Evolutionary conservation across 2,329 filamentous ascomycete species (phyloP), one percentile per base, ranked within the genome.

Genomic region (Peltaster fructicola): DNA sequence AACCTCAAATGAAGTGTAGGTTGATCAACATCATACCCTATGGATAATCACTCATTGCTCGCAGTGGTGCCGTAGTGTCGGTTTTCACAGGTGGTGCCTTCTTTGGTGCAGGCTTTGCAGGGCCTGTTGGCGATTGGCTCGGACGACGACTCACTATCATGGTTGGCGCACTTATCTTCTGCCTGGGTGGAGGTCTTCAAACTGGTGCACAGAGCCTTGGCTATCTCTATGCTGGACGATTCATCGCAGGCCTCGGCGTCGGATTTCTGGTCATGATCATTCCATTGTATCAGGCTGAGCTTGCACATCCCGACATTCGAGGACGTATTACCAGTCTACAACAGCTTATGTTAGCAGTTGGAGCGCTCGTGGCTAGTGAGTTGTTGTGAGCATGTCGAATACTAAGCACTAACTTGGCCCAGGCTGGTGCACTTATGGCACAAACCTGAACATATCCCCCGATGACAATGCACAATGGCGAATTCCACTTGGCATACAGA

Each of bases 291-390:
- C 78, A 84, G 44, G 76, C 74, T 12, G 79, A 88, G 42, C 61
- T 85, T 13, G 71, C 73, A 3, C 79, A 85, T 44, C 79, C 79
- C 2, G 65, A 63, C 30, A 85, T 85, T 40, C 67, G 79, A 46
- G 79, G 78, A 8, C 59, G 71, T 33, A 64, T 88, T 15, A 82
- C 76, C 1, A 65, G 69, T 15, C 56, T 85, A 3, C 78, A 84
- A 47, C 78, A 84, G 40, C 82, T 84, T 43, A 84, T 84, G 76
- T 48, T 85, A 25, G 78, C 77, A 1, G 65, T 85, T 14, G 79
- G 79, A 29, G 57, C 75, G 9, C 61, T 88, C 2, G 53, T 71
- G 9, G 78, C 79, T 0, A 62, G 69, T n/a, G n/a, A n/a, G n/a
- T n/a, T n/a, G n/a, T n/a, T n/a, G n/a, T n/a, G n/a, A n/a, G n/a